Conservation (phyloP, 768 basidiomycete species). For the Calocybe gangraenosa region DNA sequence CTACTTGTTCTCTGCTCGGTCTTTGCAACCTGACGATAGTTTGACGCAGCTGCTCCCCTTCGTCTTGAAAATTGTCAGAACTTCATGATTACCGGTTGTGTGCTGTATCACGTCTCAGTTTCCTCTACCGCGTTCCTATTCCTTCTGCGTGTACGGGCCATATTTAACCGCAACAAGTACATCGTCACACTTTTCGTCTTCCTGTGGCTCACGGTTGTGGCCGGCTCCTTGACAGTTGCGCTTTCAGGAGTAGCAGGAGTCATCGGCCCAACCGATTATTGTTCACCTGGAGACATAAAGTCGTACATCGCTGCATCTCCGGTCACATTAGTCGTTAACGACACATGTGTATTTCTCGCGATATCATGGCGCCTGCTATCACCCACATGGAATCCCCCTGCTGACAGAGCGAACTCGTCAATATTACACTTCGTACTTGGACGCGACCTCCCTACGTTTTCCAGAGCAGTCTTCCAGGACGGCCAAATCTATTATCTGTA, state of each 20-base stretch:
- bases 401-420: neutral
- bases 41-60: slow-evolving; percentile 5
- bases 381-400: neutral
- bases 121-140: slow-evolving; percentile 11
- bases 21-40: neutral
- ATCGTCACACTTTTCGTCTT: slow-evolving; percentile 21
- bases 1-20: too few relatives aligned
- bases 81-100: neutral
- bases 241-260: slow-evolving; percentile 18
- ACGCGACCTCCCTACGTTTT: slow-evolving; percentile 17
- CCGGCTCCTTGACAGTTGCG: slow-evolving; percentile 17
- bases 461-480: slow-evolving; percentile 20
- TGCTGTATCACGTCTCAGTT: slow-evolving; percentile 3
- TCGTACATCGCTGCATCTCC: slow-evolving; percentile 18
- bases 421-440: slow-evolving; percentile 9
- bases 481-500: slow-evolving; percentile 31
- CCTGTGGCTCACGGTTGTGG: slow-evolving; percentile 24
- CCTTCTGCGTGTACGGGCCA: slow-evolving; percentile 14
- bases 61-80: slow-evolving; percentile 17
- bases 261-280: slow-evolving; percentile 29
- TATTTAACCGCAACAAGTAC: slow-evolving; percentile 13
- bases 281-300: slow-evolving; percentile 14
- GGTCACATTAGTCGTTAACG: slow-evolving; percentile 20
- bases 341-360: slow-evolving; percentile 29
- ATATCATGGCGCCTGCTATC: slow-evolving; percentile 22